phyloP scores from a whole-genome alignment of 495 filamentous ascomycete species.

The Monascus purpureus region DNA sequence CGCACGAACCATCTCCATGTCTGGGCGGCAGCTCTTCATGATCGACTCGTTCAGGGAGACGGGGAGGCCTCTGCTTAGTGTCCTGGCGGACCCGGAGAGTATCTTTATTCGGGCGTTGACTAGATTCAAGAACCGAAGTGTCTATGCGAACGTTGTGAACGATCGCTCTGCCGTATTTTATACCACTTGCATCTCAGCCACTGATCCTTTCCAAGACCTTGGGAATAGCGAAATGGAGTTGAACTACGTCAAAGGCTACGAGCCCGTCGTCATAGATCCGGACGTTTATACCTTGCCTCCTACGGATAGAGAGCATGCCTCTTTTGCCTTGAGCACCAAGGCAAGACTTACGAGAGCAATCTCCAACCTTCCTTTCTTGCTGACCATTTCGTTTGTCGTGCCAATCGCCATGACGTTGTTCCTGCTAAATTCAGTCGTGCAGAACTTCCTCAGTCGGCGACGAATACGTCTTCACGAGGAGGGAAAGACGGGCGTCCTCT shows the following conservation, averaged over 20 bases:
- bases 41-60: slow-evolving; percentile 77
- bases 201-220: slow-evolving; percentile 58
- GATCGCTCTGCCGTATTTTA: slow-evolving; percentile 71
- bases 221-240: slow-evolving; percentile 48
- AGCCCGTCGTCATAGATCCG: slow-evolving; percentile 61
- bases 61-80: slow-evolving; percentile 58
- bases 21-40: slow-evolving; percentile 76
- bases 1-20: slow-evolving; percentile 58
- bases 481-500: slow-evolving; percentile 49
- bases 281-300: slow-evolving; percentile 41
- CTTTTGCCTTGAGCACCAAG: slow-evolving; percentile 14
- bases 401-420: slow-evolving; percentile 56
- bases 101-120: slow-evolving; percentile 74
- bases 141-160: slow-evolving; percentile 79
- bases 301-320: slow-evolving; percentile 17
- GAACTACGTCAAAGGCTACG: slow-evolving; percentile 62
- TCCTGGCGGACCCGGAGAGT: slow-evolving; percentile 71
- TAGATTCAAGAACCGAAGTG: slow-evolving; percentile 53
- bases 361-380: slow-evolving; percentile 37
- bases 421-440: slow-evolving; percentile 58
- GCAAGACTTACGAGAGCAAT: slow-evolving; percentile 17
- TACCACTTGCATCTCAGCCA: slow-evolving; percentile 59
- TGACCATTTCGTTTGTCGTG: slow-evolving; percentile 50
- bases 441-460: slow-evolving; percentile 54
- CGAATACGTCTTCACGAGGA: slow-evolving; percentile 64